Base-by-base conservation (phyloP, 1,284 basidiomycete species). In the Volvariella surrecta region DNA sequence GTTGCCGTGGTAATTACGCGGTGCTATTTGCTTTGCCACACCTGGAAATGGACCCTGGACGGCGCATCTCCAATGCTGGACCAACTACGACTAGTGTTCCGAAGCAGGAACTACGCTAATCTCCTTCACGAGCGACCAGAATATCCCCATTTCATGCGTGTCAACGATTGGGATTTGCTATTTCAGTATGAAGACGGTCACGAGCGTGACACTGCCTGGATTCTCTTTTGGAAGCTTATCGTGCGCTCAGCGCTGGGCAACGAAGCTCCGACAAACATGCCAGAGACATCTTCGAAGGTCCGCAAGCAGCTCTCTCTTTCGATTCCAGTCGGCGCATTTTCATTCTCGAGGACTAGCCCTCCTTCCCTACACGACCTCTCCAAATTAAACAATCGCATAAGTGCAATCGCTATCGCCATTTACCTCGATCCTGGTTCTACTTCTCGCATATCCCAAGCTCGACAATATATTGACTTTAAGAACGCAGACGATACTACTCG, bases 321-420 rank as follows among this genome's bases (percentile, higher is more conserved):
- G 17, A 76, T 85, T 8, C 90, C 94, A 0, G 74, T 93, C 16
- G 76, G 82, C 2, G 67, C 75, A 7, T 71, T 92, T 2, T 69
- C 78, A 1, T 85, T 84, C 59, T 74, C 74, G 11, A 74, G 77
- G 41, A 61, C 67, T 21, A 58, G 64, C 13, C 69, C 79, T 3
- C 78, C 81, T 0, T 69, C 70, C 0, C 51, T 59, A 2, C 66
- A 74, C 22, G 79, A 89, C 42, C 69, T 90, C 1, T 88, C 89
- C 0, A 82, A 84, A 68, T 70, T 97, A 9, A 82, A 87, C 61
- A 97, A 98, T 60, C 82, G 94, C 19, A 84, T 91, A 55, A 79
- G 78, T 35, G 79, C 86, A 11, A 72, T 89, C 51, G 78, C 87
- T 15, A 71, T 90, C n/a, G 81, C 80, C 4, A 73, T 90, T 40